Conservation (phyloP, 164 flowering plant species). For the Kalanchoe fedtschenkoi region DNA sequence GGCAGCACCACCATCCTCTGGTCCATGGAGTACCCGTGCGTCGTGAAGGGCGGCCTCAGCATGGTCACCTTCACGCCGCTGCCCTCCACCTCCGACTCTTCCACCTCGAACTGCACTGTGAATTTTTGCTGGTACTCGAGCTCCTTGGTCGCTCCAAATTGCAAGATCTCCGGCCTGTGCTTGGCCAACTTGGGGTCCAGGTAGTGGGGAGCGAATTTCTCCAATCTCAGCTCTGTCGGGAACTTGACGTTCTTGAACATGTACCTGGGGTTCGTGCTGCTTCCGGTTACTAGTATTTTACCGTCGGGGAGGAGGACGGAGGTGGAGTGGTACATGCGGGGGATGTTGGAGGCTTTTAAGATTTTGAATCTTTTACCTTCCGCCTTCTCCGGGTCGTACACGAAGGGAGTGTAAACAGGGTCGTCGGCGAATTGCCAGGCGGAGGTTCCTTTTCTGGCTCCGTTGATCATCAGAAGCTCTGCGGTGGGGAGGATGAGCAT, state of each 20-base stretch:
- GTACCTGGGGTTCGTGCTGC: slow-evolving; percentile 54
- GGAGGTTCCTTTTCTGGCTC: slow-evolving; percentile 55
- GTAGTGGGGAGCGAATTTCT: slow-evolving; percentile 76
- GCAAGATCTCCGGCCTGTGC: slow-evolving; percentile 22
- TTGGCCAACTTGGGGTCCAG: slow-evolving; percentile 25
- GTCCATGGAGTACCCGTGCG: slow-evolving; percentile 66
- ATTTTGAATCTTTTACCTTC: slow-evolving; percentile 23
- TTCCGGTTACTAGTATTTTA: slow-evolving; percentile 55
- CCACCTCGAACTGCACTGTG: slow-evolving; percentile 12
- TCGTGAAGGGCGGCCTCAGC: slow-evolving; percentile 65
- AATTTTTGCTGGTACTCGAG: slow-evolving; percentile 26
- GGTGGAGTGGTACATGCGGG: slow-evolving; percentile 81
- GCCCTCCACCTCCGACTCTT: neutral
- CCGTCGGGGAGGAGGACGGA: slow-evolving; percentile 56
- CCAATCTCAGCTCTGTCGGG: slow-evolving; percentile 70
- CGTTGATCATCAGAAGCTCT: slow-evolving; percentile 59
- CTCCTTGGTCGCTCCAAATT: neutral
- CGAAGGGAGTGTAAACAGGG: slow-evolving; percentile 40
- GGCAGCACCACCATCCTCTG: slow-evolving; percentile 48
- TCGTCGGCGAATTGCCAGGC: slow-evolving; percentile 56
- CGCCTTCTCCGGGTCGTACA: slow-evolving; percentile 29
- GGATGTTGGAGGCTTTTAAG: slow-evolving; percentile 26
- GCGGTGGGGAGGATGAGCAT: slow-evolving; percentile 67
- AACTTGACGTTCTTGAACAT: slow-evolving; percentile 21
- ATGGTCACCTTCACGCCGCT: slow-evolving; percentile 30